These are phyloP conservation scores for Citrus trifoliata DNA, from an alignment of 345 rosid species.

Conservation along the genomic window DNA sequence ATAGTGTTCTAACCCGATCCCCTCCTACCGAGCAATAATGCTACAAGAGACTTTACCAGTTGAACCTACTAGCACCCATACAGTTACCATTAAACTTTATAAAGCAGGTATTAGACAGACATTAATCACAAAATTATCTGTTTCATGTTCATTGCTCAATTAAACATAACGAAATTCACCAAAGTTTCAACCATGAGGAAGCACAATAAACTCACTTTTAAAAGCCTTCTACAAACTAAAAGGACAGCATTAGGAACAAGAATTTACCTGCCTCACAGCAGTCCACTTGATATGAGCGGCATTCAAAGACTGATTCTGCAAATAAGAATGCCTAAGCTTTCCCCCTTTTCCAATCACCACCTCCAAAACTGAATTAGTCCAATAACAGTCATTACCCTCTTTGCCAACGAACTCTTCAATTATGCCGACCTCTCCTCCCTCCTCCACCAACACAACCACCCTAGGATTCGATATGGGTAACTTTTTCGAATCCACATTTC, in stretches of 20 bases:
- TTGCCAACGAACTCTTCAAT: conserved; percentile 68
- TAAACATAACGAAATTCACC: not conserved
- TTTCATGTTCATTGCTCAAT: not conserved
- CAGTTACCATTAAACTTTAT: not conserved
- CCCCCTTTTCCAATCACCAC: conserved; percentile 58
- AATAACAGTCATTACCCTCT: conserved; percentile 54
- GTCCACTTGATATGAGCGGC: conserved; percentile 94
- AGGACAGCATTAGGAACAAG: not conserved
- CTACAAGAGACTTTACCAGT: no score
- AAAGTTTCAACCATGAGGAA: not conserved
- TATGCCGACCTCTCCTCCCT: conserved; percentile 75
- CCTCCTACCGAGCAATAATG: no score
- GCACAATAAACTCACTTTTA: not conserved
- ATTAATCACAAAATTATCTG: not conserved
- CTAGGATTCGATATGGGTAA: conserved; percentile 89
- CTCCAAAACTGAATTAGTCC: conserved; percentile 84
- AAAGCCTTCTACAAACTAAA: conserved; percentile 1
- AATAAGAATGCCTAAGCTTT: conserved; percentile 70
- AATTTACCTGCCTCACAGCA: conserved; percentile 67
- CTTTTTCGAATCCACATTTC: conserved; percentile 47
- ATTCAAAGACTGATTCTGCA: conserved; percentile 72
- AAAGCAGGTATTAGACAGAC: not conserved
- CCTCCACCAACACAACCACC: conserved; percentile 72
- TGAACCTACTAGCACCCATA: no score
- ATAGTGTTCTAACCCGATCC: not conserved